These are phyloP conservation scores for Naganishia vishniacii DNA, from an alignment of 768 basidiomycete species.

Conservation along the genomic window DNA sequence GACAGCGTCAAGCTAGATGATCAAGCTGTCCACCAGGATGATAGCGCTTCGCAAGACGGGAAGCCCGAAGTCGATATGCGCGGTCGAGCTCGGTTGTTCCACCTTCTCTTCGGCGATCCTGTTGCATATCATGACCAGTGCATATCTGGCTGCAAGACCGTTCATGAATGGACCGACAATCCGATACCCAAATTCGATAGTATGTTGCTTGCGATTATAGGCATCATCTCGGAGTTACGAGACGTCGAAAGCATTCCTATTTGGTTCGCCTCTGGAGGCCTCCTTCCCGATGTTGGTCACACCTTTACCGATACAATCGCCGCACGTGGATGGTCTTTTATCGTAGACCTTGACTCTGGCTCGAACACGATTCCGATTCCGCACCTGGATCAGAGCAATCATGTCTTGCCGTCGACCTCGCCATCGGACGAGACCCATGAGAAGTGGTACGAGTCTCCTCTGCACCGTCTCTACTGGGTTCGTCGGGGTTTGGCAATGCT, in stretches of 20 bases:
- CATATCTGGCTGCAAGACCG: not conserved
- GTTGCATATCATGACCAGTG: not conserved
- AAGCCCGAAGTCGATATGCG: too few species aligned
- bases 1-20: not conserved
- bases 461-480: slow-evolving; percentile 25
- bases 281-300: slow-evolving; percentile 23
- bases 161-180: not conserved
- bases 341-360: slow-evolving; percentile 35
- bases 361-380: not conserved
- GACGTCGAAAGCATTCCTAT: slow-evolving; percentile 38
- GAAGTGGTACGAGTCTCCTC: slow-evolving; percentile 24
- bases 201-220: slow-evolving; percentile 40
- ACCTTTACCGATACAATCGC: slow-evolving; percentile 16
- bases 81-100: not conserved
- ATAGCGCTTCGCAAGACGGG: not conserved
- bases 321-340: slow-evolving; percentile 37
- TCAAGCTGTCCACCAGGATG: not conserved
- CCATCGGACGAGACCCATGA: not conserved
- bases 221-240: slow-evolving; percentile 38
- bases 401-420: not conserved
- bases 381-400: not conserved
- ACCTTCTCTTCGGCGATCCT: not conserved
- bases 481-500: slow-evolving; percentile 22
- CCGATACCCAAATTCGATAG: slow-evolving; percentile 25
- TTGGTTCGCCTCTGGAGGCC: slow-evolving; percentile 41